A percentile compares a stretch with the other conserved stretches of the same genome.
Evolutionary conservation across 805 yeast genomes (phyloP).

Genomic region (Ogataea saltuana): DNA sequence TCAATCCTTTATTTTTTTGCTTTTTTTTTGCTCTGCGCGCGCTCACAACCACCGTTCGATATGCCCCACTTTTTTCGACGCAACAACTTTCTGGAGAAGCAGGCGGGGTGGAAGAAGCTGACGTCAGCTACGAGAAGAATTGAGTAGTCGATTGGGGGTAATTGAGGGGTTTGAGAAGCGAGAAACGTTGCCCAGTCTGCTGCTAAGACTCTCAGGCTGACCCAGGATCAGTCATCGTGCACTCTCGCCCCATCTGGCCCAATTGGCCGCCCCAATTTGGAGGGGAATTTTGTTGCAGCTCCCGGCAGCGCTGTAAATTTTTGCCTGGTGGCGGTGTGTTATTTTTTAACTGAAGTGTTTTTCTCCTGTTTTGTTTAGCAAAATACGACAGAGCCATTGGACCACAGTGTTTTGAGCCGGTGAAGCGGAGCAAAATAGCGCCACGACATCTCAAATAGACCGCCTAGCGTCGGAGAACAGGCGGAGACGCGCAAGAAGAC

Average conservation of each 20-base stretch:
- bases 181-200: no score
- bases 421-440: neutral
- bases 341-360: conserved; percentile 2
- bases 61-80: conserved; percentile 8
- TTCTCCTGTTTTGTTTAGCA: neutral
- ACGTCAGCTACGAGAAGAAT: neutral
- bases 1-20: conserved; percentile 31
- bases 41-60: neutral
- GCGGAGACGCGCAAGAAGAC: neutral
- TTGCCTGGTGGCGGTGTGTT: conserved; percentile 9
- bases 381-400: neutral
- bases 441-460: neutral
- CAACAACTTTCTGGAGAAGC: conserved; percentile 9
- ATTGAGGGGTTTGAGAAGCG: neutral
- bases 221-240: no score
- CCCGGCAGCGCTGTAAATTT: conserved; percentile 2
- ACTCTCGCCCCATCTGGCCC: no score
- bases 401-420: neutral
- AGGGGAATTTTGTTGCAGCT: neutral
- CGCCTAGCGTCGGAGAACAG: neutral
- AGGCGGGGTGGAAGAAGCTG: conserved; percentile 5
- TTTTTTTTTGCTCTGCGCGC: neutral
- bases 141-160: neutral
- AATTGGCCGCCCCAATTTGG: no score
- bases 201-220: no score